Percentiles rank a stretch among this genome's conserved stretches.
phyloP scores from a whole-genome alignment of 495 filamentous ascomycete species.

The Cetradonia linearis region DNA sequence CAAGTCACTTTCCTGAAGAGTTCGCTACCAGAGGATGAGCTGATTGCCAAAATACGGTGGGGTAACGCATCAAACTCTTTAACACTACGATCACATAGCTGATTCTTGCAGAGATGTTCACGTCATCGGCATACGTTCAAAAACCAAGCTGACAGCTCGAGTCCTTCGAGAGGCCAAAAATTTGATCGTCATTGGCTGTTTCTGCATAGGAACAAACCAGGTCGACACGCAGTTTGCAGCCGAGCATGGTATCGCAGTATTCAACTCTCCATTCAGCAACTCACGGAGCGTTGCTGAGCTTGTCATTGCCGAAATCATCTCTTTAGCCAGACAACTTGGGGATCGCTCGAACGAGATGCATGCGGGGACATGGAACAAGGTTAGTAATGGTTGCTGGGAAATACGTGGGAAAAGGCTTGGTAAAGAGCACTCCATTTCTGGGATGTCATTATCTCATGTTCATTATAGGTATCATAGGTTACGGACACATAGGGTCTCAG shows the following conservation, averaged over 20 bases:
- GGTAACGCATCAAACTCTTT: constrained; percentile 28
- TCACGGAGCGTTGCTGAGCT: constrained; percentile 94
- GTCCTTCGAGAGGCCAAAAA: constrained; percentile 85
- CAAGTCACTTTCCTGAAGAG: constrained; percentile 88
- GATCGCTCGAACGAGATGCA: constrained; percentile 95
- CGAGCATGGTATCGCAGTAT: constrained; percentile 85
- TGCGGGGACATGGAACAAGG: constrained; percentile 93
- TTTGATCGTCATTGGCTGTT: constrained; percentile 91
- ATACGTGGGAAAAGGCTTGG: constrained; percentile 94
- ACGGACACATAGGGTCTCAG: constrained; percentile 96
- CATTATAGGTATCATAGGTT: constrained; percentile 72
- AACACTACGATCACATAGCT: constrained; percentile 13
- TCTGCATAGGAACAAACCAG: constrained; percentile 99
- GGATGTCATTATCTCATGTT: constrained; percentile 2
- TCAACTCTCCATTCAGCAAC: constrained; percentile 98
- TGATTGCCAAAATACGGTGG: constrained; percentile 94
- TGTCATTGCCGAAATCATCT: constrained; percentile 88
- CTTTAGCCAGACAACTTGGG: constrained; percentile 79
- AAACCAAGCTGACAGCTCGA: constrained; percentile 83
- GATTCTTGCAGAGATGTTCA: constrained; percentile 67
- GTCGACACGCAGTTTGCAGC: constrained; percentile 91
- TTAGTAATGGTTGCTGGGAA: constrained; percentile 93
- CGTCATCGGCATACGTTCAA: constrained; percentile 95
- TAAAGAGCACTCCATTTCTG: constrained; percentile 29
- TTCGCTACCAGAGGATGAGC: constrained; percentile 80